A percentile compares a stretch with the other conserved stretches of the same genome.
Conservation (phyloP, 2,329 filamentous ascomycete species). For the Penicillium italicum region DNA sequence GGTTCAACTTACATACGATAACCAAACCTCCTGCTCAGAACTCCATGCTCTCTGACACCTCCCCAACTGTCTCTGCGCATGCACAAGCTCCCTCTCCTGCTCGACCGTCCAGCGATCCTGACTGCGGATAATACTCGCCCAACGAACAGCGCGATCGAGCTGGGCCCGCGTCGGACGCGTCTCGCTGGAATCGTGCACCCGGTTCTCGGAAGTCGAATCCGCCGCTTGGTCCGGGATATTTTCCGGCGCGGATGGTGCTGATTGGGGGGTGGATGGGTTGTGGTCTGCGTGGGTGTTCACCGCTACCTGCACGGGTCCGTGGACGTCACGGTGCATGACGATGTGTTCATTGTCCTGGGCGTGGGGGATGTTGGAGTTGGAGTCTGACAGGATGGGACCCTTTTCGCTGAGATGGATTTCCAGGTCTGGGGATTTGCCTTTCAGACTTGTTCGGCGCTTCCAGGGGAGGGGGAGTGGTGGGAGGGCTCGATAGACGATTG, state of each 20-base stretch:
- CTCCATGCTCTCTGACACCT: constrained; percentile 38
- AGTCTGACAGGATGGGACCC: not conserved
- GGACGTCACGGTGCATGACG: constrained; percentile 20
- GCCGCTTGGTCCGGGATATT: constrained; percentile 1
- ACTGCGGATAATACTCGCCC: constrained; percentile 31
- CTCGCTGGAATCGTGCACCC: constrained; percentile 6
- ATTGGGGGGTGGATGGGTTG: not conserved
- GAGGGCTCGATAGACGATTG: constrained; percentile 21
- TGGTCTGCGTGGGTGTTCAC: constrained; percentile 15
- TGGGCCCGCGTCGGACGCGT: constrained; percentile 12
- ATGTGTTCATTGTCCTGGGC: not conserved
- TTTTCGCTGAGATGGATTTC: constrained; percentile 1
- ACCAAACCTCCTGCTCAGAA: constrained; percentile 37
- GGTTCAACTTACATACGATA: constrained; percentile 29
- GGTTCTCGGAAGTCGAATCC: constrained; percentile 13
- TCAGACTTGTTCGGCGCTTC: constrained; percentile 16
- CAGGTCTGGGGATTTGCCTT: constrained; percentile 17
- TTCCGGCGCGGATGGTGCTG: not conserved
- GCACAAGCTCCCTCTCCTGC: constrained; percentile 28
- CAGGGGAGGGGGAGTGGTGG: constrained; percentile 17
- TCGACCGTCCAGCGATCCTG: constrained; percentile 28
- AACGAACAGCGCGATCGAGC: constrained; percentile 28
- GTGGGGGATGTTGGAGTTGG: not conserved
- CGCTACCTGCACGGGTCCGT: constrained; percentile 22
- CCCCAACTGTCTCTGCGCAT: constrained; percentile 28